phyloP scores from a whole-genome alignment of 2,329 filamentous ascomycete genomes.

The Aschersonia sp. region DNA sequence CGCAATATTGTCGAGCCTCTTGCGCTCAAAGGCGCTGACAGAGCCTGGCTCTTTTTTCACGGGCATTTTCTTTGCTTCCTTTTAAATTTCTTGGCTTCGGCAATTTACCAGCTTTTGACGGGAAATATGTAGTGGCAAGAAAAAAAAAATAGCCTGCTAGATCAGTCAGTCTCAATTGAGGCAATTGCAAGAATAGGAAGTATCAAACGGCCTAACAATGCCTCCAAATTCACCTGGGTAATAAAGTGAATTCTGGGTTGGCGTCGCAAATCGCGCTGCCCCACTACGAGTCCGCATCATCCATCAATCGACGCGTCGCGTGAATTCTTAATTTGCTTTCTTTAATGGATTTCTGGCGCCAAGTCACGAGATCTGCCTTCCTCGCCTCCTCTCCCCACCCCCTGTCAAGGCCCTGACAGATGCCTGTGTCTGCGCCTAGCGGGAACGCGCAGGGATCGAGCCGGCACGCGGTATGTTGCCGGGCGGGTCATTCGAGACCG shows the following conservation, averaged over 20 bases:
- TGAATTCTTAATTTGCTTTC: not conserved
- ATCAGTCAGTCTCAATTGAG: no score
- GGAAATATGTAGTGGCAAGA: not conserved
- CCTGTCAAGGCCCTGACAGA: not conserved
- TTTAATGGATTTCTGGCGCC: constrained; percentile 6
- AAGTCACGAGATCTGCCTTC: constrained; percentile 6
- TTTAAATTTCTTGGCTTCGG: not conserved
- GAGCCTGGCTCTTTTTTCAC: constrained; percentile 25
- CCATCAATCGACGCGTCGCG: not conserved
- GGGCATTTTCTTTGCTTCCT: constrained; percentile 24
- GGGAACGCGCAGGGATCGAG: no score
- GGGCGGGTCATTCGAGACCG: not conserved
- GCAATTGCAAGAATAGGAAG: no score
- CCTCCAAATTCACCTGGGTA: no score
- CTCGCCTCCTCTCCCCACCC: not conserved
- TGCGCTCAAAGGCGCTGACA: constrained; percentile 75
- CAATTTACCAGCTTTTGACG: not conserved
- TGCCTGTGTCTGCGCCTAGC: no score
- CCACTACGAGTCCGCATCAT: no score
- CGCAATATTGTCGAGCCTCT: constrained; percentile 73
- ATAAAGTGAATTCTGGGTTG: no score
- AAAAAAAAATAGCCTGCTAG: no score
- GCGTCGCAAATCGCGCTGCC: no score
- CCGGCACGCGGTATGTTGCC: not conserved
- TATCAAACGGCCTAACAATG: no score